A percentile compares a stretch with the other conserved stretches of the same genome.
Conservation (phyloP, 345 rosid genomes). For the Boechera divaricarpa region DNA sequence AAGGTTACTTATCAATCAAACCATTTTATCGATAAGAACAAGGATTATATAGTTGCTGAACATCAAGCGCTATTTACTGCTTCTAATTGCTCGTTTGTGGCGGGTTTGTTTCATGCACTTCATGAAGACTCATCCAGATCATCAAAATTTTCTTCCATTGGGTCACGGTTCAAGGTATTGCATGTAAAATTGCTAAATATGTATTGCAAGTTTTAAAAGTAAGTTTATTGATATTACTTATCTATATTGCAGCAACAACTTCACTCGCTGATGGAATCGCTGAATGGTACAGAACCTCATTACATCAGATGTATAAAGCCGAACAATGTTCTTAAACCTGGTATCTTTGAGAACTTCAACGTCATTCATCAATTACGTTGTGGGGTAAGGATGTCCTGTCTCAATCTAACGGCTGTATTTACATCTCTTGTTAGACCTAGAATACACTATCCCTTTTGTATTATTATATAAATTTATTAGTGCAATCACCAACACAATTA, state of each 20-base stretch:
- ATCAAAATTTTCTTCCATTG: conserved; percentile 96
- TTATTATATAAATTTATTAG: conserved; percentile 7
- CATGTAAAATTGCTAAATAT: conserved; percentile 28
- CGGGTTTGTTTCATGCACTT: conserved; percentile 78
- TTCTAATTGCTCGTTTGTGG: conserved; percentile 76
- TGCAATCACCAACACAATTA: conserved; percentile 5
- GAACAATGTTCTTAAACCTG: conserved; percentile 84
- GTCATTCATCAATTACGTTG: conserved; percentile 97
- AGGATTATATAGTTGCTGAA: conserved; percentile 95
- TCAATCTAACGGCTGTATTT: conserved; percentile 15
- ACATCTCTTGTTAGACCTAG: conserved; percentile 24
- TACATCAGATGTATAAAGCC: conserved; percentile 99
- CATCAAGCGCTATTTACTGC: conserved; percentile 88
- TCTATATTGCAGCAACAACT: conserved; percentile 86
- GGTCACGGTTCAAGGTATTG: conserved; percentile 85
- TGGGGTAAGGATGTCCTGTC: conserved; percentile 74
- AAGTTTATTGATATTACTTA: conserved; percentile 27
- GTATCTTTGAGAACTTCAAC: conserved; percentile 85
- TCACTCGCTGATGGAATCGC: conserved; percentile 94
- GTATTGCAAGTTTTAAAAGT: conserved; percentile 7
- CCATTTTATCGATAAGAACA: conserved; percentile 88
- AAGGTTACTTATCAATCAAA: conserved; percentile 84
- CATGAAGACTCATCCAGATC: conserved; percentile 87
- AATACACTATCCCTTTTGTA: conserved; percentile 3
- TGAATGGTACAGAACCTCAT: conserved; percentile 91